Base-by-base conservation (phyloP, 768 basidiomycete genomes). In the Auriscalpium orientale region DNA sequence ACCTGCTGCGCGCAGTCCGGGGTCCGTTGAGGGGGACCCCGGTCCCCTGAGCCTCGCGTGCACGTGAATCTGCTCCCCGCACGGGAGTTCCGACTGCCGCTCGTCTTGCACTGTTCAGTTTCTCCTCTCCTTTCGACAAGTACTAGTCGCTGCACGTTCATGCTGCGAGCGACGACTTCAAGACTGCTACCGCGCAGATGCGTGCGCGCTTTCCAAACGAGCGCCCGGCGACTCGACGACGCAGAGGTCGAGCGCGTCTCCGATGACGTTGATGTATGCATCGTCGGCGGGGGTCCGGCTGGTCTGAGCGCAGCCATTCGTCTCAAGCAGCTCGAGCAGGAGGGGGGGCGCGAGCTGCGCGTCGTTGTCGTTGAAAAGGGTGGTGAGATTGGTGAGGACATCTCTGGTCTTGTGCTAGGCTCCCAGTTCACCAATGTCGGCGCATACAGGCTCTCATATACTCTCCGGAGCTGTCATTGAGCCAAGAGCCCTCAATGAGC, bases 361-460 rank as follows among this genome's bases (percentile, higher is more conserved):
- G 93, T 99, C 8, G 89, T 99, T 45, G 88, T 99, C 0, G 77
- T 98, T 8, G 97, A 98, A 73, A 99, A 99, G 71, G 95, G 95
- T 11, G 76, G 78, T 15, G 95, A 98, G 80, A 82, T 92, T 43
- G 95, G 93, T 90, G 54, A 66, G 87, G 81, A 43, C 5, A 46
- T n/a, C 18, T 21, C 21, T 15, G 37, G 20, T 38, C 21, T 43
- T 21, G 43, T 36, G 7, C 16, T 54, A 22, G 21, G 36, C 36
- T 38, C 34, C 36, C 34, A 13, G 5, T 38, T 18, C 16, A 28
- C 34, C 38, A 22, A 4, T 18, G 12, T 13, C 11, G 11, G 22
- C 4, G 18, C 28, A 18, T 49, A 3, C 60, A 95, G 92, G 95
- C 49, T 83, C 94, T 0, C 95, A 99, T 69, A 92, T 95, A 58